Conservation (phyloP, 345 rosid species). For the Pistacia integerrima region DNA sequence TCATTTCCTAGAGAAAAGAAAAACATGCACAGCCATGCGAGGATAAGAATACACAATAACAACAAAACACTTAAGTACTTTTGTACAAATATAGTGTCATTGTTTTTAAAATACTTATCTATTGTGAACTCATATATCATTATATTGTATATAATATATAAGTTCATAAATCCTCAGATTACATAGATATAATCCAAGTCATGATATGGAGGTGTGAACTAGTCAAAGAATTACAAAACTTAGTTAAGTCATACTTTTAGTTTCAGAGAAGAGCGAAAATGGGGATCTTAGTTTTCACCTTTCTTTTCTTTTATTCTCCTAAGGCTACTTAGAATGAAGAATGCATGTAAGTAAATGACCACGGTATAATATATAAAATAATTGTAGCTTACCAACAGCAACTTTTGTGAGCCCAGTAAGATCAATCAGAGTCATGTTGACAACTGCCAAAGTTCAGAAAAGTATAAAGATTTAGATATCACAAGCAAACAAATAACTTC, state of each 20-base stretch:
- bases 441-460: slow-evolving; percentile 63
- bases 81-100: too few relatives aligned
- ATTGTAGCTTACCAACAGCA: slow-evolving; percentile 77
- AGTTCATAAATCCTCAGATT: too few relatives aligned
- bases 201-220: slow-evolving; percentile 8
- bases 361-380: background rate
- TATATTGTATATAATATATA: too few relatives aligned
- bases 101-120: too few relatives aligned
- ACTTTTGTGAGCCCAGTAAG: slow-evolving; percentile 99
- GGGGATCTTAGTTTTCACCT: background rate
- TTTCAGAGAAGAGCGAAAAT: background rate
- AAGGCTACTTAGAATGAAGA: background rate
- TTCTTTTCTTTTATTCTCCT: background rate
- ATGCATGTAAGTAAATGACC: background rate
- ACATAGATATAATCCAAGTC: too few relatives aligned
- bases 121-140: too few relatives aligned
- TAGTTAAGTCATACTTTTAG: background rate
- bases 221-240: background rate
- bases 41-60: too few relatives aligned
- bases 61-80: too few relatives aligned
- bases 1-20: too few relatives aligned
- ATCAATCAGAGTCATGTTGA: slow-evolving; percentile 93
- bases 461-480: slow-evolving; percentile 6
- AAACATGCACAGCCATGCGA: too few relatives aligned
- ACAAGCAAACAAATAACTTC: background rate